A percentile compares a stretch with the other conserved stretches of the same genome.
Conservation (phyloP, 495 filamentous ascomycete genomes). For the Penicillium pancosmium region DNA sequence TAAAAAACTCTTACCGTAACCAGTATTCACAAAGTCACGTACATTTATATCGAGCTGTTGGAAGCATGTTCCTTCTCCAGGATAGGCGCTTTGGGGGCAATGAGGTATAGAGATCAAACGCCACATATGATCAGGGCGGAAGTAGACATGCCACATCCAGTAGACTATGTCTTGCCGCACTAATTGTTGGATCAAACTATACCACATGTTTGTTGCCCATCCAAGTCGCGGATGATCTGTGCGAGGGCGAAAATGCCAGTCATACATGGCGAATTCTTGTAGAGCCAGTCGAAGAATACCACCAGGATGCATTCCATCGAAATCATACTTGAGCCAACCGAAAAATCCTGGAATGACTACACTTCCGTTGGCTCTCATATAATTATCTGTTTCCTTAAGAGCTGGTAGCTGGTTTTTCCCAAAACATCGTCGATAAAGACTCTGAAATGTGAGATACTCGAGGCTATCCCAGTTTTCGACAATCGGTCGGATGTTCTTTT, state of each 20-base stretch:
- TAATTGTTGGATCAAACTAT: slow-evolving; percentile 2
- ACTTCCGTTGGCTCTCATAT: background rate
- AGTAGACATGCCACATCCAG: background rate
- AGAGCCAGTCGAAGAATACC: background rate
- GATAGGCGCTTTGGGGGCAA: background rate
- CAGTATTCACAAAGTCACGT: background rate
- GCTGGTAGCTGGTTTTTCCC: background rate
- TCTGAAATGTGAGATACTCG: background rate
- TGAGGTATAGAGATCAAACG: slow-evolving; percentile 6
- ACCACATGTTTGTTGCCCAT: slow-evolving; percentile 1
- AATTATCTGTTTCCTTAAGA: background rate
- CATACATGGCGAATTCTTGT: background rate
- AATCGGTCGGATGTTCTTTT: background rate
- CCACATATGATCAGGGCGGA: slow-evolving; percentile 8
- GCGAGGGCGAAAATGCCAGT: background rate
- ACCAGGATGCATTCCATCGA: background rate
- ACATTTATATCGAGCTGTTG: background rate
- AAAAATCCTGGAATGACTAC: background rate
- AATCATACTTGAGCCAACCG: background rate
- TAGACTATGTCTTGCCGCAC: slow-evolving; percentile 1
- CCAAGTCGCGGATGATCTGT: background rate
- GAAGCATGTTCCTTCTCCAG: background rate
- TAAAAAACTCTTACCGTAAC: background rate
- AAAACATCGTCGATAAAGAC: background rate
- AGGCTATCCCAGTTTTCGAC: background rate